These are phyloP conservation scores for Ustilago vetiveriae DNA, from an alignment of 1,284 basidiomycete species.

Conservation along the genomic window DNA sequence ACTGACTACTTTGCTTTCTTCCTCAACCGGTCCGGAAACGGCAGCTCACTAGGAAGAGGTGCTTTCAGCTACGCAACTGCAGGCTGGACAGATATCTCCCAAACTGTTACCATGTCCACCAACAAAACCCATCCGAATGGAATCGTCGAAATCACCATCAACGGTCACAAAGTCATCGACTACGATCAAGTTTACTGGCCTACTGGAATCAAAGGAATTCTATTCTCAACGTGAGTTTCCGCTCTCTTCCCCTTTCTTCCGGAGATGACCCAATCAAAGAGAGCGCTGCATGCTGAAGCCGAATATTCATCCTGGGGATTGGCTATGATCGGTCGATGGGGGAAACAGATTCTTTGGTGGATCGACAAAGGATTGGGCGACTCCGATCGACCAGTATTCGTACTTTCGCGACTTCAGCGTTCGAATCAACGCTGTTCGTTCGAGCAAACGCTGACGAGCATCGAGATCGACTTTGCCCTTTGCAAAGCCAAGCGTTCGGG, in stretches of 20 bases:
- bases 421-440: slow-evolving; percentile 21
- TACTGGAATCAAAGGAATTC: slow-evolving; percentile 25
- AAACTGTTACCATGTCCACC: slow-evolving; percentile 27
- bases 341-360: slow-evolving; percentile 44
- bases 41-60: slow-evolving; percentile 44
- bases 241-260: background rate
- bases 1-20: too few species aligned
- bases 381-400: slow-evolving; percentile 32
- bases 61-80: slow-evolving; percentile 20
- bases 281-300: too few species aligned
- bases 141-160: slow-evolving; percentile 26
- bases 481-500: too few species aligned
- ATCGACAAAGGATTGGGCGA: slow-evolving; percentile 33
- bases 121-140: slow-evolving; percentile 12
- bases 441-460: background rate
- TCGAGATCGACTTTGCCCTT: too few species aligned
- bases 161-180: slow-evolving; percentile 17
- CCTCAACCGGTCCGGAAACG: too few species aligned
- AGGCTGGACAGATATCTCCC: slow-evolving; percentile 39
- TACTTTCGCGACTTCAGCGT: slow-evolving; percentile 42
- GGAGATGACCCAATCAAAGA: too few species aligned
- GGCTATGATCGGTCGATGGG: too few species aligned
- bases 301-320: too few species aligned
- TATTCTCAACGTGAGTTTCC: slow-evolving; percentile 43
- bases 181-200: slow-evolving; percentile 41